Percentiles rank a stretch among this genome's conserved stretches.
Conservation (phyloP, 169 alveolate genomes). For the Nephromyces sp. region DNA sequence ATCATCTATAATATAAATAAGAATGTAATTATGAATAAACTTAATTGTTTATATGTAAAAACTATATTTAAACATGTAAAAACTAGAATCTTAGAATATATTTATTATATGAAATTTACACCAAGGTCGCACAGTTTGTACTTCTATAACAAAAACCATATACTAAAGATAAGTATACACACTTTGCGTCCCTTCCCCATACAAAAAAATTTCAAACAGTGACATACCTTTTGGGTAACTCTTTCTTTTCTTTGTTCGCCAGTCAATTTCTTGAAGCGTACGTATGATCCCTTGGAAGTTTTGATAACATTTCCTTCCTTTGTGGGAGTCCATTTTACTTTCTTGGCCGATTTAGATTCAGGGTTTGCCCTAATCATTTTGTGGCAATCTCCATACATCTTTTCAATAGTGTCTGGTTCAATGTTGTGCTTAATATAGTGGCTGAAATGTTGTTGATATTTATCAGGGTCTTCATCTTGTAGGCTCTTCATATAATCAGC, state of each 20-base stretch:
- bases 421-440: slow-evolving; percentile 83
- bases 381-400: slow-evolving; percentile 91
- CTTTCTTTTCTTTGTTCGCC: slow-evolving; percentile 84
- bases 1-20: too few species aligned
- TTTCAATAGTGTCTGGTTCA: slow-evolving; percentile 87
- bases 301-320: slow-evolving; percentile 70
- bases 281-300: slow-evolving; percentile 80
- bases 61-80: too few species aligned
- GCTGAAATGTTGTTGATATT: slow-evolving; percentile 87
- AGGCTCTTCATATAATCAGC: slow-evolving; percentile 87
- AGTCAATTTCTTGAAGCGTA: slow-evolving; percentile 76
- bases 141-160: too few species aligned
- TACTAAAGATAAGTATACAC: too few species aligned
- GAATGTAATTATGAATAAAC: too few species aligned
- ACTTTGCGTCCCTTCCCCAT: too few species aligned
- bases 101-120: too few species aligned
- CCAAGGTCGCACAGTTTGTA: too few species aligned
- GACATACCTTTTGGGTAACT: slow-evolving; percentile 79
- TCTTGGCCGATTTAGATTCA: slow-evolving; percentile 60
- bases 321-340: slow-evolving; percentile 63
- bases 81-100: too few species aligned
- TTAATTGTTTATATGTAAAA: too few species aligned
- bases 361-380: slow-evolving; percentile 94
- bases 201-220: background rate
- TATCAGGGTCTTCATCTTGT: slow-evolving; percentile 90